Evolutionary conservation across 495 filamentous ascomycete genomes (phyloP).

Genomic region (Penicillium odoratum): DNA sequence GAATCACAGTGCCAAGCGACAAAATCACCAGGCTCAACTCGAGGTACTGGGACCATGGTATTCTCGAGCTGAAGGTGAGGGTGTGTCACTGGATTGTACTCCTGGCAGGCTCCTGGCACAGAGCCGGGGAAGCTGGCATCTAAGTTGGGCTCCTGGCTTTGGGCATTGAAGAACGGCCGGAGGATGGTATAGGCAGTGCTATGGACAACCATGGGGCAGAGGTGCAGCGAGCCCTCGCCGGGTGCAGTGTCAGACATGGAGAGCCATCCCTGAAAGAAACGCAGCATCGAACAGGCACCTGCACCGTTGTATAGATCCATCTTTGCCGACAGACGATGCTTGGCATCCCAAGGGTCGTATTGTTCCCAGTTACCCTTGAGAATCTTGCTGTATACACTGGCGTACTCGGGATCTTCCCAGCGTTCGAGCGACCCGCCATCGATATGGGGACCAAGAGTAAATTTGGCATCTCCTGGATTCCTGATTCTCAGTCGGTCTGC

Average conservation of each 20-base stretch:
- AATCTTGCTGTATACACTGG: slow-evolving; percentile 70
- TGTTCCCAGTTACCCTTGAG: slow-evolving; percentile 76
- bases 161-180: slow-evolving; percentile 73
- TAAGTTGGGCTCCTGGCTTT: slow-evolving; percentile 49
- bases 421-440: slow-evolving; percentile 84
- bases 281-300: slow-evolving; percentile 79
- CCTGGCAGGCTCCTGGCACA: slow-evolving; percentile 72
- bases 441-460: slow-evolving; percentile 82
- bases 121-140: slow-evolving; percentile 66
- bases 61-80: slow-evolving; percentile 70
- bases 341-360: slow-evolving; percentile 79
- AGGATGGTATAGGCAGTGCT: slow-evolving; percentile 79
- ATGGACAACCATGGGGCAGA: slow-evolving; percentile 75
- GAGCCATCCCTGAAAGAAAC: slow-evolving; percentile 89
- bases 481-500: slow-evolving; percentile 79
- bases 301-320: slow-evolving; percentile 81
- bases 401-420: slow-evolving; percentile 82
- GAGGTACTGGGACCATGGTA: slow-evolving; percentile 79
- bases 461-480: slow-evolving; percentile 63
- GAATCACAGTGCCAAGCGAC: slow-evolving; percentile 90
- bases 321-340: slow-evolving; percentile 63
- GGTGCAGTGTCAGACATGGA: slow-evolving; percentile 72
- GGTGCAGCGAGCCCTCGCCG: slow-evolving; percentile 75
- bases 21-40: slow-evolving; percentile 78
- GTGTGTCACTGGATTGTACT: slow-evolving; percentile 68